phyloP scores from a whole-genome alignment of 495 filamentous ascomycete species.

The Staphylotrichum tortipilum region DNA sequence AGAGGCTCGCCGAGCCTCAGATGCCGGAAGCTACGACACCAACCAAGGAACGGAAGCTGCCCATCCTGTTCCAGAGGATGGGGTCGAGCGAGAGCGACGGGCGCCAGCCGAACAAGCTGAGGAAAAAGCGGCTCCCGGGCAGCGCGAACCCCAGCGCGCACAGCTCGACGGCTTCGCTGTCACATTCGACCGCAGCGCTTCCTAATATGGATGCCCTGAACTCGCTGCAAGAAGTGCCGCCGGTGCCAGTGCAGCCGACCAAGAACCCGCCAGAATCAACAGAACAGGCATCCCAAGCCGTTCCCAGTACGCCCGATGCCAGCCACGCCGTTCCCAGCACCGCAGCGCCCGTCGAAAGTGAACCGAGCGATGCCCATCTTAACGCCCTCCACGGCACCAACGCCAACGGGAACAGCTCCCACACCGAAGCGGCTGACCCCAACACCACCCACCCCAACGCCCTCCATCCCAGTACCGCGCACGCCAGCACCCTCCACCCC shows the following conservation, averaged over 20 bases:
- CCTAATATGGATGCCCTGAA: slow-evolving; percentile 30
- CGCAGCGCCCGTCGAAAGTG: no score
- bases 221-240: slow-evolving; percentile 28
- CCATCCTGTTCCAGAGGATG: slow-evolving; percentile 60
- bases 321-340: not conserved
- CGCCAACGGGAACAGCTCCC: not conserved
- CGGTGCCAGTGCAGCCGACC: slow-evolving; percentile 14
- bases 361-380: not conserved
- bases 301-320: slow-evolving; percentile 20
- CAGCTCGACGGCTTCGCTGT: slow-evolving; percentile 71
- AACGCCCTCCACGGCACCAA: not conserved
- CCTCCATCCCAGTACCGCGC: slow-evolving; percentile 40
- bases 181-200: slow-evolving; percentile 33
- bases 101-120: slow-evolving; percentile 73
- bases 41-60: slow-evolving; percentile 57
- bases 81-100: slow-evolving; percentile 52
- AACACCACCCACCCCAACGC: slow-evolving; percentile 32
- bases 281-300: slow-evolving; percentile 27
- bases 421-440: not conserved
- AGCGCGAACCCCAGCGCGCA: slow-evolving; percentile 75
- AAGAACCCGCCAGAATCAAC: no score
- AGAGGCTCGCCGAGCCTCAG: slow-evolving; percentile 32
- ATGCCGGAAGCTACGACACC: slow-evolving; percentile 50
- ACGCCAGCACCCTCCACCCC: slow-evolving; percentile 18
- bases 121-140: slow-evolving; percentile 68